Conservation (phyloP, 805 yeast genomes). For the Candida sanyiensis region DNA sequence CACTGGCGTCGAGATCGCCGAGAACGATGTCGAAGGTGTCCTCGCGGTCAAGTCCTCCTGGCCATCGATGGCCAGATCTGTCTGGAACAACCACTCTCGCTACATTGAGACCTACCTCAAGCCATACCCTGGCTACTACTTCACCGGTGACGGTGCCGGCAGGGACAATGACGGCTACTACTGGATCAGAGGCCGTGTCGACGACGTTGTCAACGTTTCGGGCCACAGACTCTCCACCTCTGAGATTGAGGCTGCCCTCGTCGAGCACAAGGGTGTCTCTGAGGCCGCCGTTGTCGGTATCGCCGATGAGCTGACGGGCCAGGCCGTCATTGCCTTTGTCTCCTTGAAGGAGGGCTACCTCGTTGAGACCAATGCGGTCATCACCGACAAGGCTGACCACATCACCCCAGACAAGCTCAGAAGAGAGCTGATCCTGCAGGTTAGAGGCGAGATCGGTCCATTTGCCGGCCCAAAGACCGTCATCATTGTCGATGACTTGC, state of each 20-base stretch:
- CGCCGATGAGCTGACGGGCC: conserved; percentile 93
- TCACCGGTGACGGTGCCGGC: conserved; percentile 98
- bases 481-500: conserved; percentile 81
- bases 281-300: conserved; percentile 97
- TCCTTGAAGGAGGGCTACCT: conserved; percentile 55
- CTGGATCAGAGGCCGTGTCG: conserved; percentile 98
- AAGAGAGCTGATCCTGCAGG: conserved; percentile 76
- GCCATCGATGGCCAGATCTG: conserved; percentile 99
- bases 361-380: conserved; percentile 27
- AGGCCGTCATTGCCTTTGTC: conserved; percentile 94
- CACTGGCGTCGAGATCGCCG: conserved; percentile 75
- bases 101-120: conserved; percentile 87
- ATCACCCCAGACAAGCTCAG: conserved; percentile 39
- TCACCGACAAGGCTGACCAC: conserved; percentile 26
- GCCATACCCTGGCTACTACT: conserved; percentile 90
- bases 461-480: conserved; percentile 92
- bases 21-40: conserved; percentile 94
- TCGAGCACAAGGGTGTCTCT: conserved; percentile 72
- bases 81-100: conserved; percentile 81
- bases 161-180: conserved; percentile 93
- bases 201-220: conserved; percentile 95
- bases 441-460: conserved; percentile 84
- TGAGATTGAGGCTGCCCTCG: conserved; percentile 89
- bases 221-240: conserved; percentile 99
- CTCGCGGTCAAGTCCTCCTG: conserved; percentile 84